These are phyloP conservation scores for Xylaria sp. DNA, from an alignment of 2,329 filamentous ascomycete genomes.

Conservation along the genomic window DNA sequence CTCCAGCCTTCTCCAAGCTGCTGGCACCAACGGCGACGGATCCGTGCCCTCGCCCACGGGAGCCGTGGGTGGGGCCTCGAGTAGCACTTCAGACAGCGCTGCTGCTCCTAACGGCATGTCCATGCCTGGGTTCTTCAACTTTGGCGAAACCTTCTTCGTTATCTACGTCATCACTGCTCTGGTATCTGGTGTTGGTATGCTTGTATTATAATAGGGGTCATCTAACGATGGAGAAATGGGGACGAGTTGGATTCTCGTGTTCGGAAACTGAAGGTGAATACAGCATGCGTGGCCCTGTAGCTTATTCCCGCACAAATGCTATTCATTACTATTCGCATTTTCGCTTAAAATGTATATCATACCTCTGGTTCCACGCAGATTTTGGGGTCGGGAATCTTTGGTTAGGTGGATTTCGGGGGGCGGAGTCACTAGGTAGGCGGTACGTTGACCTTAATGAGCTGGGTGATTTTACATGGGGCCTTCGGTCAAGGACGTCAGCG, in stretches of 20 bases:
- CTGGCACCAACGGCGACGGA: constrained; percentile 65
- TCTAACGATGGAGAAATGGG: constrained; percentile 2
- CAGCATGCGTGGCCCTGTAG: not conserved
- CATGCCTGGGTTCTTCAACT: constrained; percentile 38
- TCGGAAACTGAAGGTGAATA: constrained; percentile 10
- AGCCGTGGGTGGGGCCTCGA: constrained; percentile 35
- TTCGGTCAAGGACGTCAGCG: constrained; percentile 7
- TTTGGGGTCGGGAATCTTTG: too few species aligned
- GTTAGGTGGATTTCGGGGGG: too few species aligned
- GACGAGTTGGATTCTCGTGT: constrained; percentile 9
- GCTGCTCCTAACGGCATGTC: constrained; percentile 51
- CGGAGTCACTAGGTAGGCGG: too few species aligned
- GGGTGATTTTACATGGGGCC: constrained; percentile 5
- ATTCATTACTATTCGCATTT: too few species aligned
- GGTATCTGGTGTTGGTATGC: constrained; percentile 58
- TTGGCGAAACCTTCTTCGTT: constrained; percentile 47
- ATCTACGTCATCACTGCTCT: constrained; percentile 56
- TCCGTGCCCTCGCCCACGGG: constrained; percentile 55
- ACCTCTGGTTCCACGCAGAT: too few species aligned
- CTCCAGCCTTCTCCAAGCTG: constrained; percentile 63
- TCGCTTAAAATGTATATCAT: too few species aligned
- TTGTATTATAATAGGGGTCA: constrained; percentile 54
- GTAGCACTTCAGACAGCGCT: constrained; percentile 47
- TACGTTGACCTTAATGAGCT: not conserved
- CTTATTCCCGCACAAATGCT: too few species aligned